Conservation (phyloP, 148 eudicot genomes). For the Persicaria maculosa region DNA sequence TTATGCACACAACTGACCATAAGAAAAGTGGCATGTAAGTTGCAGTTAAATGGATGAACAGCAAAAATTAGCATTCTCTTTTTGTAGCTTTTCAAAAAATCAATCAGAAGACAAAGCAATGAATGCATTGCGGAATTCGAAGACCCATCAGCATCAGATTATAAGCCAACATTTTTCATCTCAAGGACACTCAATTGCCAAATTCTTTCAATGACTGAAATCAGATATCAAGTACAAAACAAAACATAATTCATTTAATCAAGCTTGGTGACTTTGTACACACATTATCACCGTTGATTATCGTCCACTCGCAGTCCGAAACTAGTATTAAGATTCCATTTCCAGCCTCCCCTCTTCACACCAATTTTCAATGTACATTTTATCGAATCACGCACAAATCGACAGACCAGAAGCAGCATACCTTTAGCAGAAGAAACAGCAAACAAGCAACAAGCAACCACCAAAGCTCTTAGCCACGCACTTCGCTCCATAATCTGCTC, state of each 20-base stretch:
- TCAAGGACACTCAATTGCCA: neutral
- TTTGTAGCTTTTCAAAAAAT: neutral
- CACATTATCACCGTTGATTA: neutral
- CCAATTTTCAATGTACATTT: too few species aligned
- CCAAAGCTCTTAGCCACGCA: slow-evolving; percentile 27
- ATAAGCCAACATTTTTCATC: neutral
- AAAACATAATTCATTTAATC: neutral
- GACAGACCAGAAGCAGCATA: slow-evolving; percentile 5
- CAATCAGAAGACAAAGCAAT: neutral
- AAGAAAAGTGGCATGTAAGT: neutral
- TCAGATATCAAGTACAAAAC: neutral
- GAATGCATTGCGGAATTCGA: neutral
- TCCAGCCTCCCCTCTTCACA: neutral
- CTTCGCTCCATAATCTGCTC: slow-evolving; percentile 35
- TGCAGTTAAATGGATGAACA: neutral
- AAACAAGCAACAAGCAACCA: slow-evolving; percentile 26
- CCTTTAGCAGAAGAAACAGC: slow-evolving; percentile 40
- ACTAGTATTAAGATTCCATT: neutral
- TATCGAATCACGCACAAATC: neutral
- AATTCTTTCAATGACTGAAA: neutral
- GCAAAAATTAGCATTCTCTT: neutral
- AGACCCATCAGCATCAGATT: neutral
- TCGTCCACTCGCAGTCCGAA: neutral
- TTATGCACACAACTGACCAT: neutral
- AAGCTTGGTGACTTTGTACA: neutral